Evolutionary conservation across 2,329 filamentous ascomycete genomes (phyloP), one percentile per base, ranked within the genome.

Genomic region (Venturiaceae sp.): DNA sequence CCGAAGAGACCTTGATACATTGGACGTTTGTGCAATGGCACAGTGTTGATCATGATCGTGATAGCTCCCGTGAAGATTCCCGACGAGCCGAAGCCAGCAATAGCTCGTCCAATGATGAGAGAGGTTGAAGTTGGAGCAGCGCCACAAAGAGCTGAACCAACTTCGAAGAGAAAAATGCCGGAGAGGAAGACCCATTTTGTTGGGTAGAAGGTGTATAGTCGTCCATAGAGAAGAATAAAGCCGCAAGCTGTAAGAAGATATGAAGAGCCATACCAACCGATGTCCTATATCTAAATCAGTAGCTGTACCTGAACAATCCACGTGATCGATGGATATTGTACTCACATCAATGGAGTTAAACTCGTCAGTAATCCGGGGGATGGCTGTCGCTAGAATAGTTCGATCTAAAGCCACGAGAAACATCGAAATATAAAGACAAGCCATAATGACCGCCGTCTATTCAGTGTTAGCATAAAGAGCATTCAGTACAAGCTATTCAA

Each of bases 271-370:
- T 61, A 61, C 60, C 60, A 60, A 21, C 59, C 59, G 19, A 60
- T 52, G 32, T 60, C 59, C 53, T 55, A 11, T 9, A 19, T 3
- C 5, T 14, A 19, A 11, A 13, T 32, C 50, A 32, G 53, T 33
- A 59, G 11, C 3, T 0, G 28, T 21, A 16, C 14, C 19, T 58
- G 19, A 57, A 3, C 14, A 6, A 2, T 14, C 11, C 21, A 5
- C 5, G 23, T 5, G 14, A 34, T 14, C 26, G 28, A 33, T 5
- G 11, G 32, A 4, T 14, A 37, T 2, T n/a, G n/a, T 6, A 53
- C 34, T 8, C 34, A 72, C 67, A 26, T 60, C 59, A 26, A 64
- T 60, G 23, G 60, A 62, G 46, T 65, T 56, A 53, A 65, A 65
- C 13, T 62, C 46, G 34, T 58, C 34, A 1, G 62, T 61, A n/a